phyloP scores from a whole-genome alignment of 768 basidiomycete species.

The Suillus paluster region DNA sequence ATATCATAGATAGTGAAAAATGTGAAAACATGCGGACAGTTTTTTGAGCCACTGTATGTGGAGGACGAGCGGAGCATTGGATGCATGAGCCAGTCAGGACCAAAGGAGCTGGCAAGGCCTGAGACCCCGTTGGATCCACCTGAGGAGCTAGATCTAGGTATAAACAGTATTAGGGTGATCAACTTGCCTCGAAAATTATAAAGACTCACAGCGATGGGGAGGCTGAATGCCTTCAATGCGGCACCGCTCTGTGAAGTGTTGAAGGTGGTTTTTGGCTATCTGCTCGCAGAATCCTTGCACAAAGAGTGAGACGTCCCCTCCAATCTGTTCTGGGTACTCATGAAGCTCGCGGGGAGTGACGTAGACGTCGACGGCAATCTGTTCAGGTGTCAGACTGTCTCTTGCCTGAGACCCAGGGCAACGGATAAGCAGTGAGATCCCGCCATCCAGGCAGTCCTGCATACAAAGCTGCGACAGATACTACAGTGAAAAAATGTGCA shows the following conservation, averaged over 20 bases:
- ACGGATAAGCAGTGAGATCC: slow-evolving; percentile 12
- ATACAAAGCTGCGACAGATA: slow-evolving; percentile 12
- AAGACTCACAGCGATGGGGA: not conserved
- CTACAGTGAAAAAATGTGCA: no score
- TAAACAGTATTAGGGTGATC: no score
- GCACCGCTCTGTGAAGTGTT: slow-evolving; percentile 4
- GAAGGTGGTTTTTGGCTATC: slow-evolving; percentile 9
- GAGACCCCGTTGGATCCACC: no score
- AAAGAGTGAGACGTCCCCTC: not conserved
- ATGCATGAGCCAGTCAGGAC: no score
- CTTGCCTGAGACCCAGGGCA: slow-evolving; percentile 5
- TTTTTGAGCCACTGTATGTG: no score
- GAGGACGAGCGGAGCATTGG: no score
- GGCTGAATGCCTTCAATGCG: slow-evolving; percentile 5
- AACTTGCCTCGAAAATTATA: not conserved
- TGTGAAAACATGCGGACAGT: no score
- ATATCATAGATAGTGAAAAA: no score
- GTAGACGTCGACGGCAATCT: slow-evolving; percentile 12
- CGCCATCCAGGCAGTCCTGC: slow-evolving; percentile 16
- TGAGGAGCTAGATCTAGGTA: no score
- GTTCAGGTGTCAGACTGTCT: slow-evolving; percentile 4
- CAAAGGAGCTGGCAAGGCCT: no score
- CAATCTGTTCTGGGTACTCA: not conserved
- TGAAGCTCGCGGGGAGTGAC: not conserved
- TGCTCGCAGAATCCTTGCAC: slow-evolving; percentile 13